These are phyloP conservation scores for Hericium erinaceus DNA, from an alignment of 768 basidiomycete species.

Conservation along the genomic window DNA sequence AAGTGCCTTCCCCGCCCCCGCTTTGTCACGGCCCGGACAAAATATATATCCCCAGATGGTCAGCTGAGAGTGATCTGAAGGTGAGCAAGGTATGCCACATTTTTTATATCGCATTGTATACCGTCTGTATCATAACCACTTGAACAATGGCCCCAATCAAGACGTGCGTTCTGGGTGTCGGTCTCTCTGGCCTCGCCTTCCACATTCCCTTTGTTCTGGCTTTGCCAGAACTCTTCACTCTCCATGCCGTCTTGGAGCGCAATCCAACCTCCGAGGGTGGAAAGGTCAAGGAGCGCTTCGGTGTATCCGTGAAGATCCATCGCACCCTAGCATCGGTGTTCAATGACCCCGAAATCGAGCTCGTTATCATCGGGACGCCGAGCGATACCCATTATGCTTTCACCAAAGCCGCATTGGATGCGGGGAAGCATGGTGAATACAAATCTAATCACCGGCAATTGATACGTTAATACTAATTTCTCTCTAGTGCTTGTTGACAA, in stretches of 20 bases:
- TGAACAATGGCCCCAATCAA: conserved; percentile 37
- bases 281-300: conserved; percentile 58
- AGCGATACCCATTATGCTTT: conserved; percentile 65
- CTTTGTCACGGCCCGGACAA: too few relatives aligned
- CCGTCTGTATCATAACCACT: too few relatives aligned
- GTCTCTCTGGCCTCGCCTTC: conserved; percentile 69
- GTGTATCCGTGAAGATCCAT: conserved; percentile 46
- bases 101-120: too few relatives aligned
- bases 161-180: conserved; percentile 64
- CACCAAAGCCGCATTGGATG: conserved; percentile 53
- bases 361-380: conserved; percentile 61
- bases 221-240: conserved; percentile 56
- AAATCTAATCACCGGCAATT: background rate
- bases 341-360: conserved; percentile 53
- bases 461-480: background rate
- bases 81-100: too few relatives aligned
- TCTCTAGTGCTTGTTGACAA: conserved; percentile 68
- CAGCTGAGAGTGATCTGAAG: too few relatives aligned
- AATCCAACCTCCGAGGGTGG: conserved; percentile 53
- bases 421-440: conserved; percentile 61
- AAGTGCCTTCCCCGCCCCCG: too few relatives aligned
- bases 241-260: conserved; percentile 69
- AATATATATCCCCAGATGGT: too few relatives aligned
- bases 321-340: conserved; percentile 52
- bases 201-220: conserved; percentile 74